A percentile compares a stretch with the other conserved stretches of the same genome.
Evolutionary conservation across 78 protist species (phyloP).

Genomic region (Guillardia theta): DNA sequence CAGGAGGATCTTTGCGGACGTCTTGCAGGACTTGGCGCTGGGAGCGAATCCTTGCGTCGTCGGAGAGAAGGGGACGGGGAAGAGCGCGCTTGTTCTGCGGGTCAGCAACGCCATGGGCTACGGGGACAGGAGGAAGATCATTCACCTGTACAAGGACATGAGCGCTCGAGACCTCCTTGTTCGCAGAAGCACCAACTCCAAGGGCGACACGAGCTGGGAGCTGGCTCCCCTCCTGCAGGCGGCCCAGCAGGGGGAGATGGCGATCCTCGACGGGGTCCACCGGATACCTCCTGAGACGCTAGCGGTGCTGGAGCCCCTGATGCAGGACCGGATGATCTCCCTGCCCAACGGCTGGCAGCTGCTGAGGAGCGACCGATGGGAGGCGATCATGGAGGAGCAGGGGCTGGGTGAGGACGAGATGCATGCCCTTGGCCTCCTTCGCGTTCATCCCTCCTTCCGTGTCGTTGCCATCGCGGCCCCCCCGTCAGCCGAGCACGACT

Average conservation of each 20-base stretch:
- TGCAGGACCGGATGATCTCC: slow-evolving; percentile 23
- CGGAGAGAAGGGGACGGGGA: slow-evolving; percentile 54
- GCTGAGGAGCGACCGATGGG: not conserved
- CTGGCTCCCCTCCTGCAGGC: slow-evolving; percentile 55
- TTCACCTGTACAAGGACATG: slow-evolving; percentile 66
- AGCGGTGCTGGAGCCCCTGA: not conserved
- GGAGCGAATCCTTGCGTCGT: slow-evolving; percentile 26
- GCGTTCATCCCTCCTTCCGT: slow-evolving; percentile 68
- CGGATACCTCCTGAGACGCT: slow-evolving; percentile 23
- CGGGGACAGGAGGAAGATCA: not conserved
- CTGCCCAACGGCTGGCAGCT: slow-evolving; percentile 67
- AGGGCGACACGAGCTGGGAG: slow-evolving; percentile 58
- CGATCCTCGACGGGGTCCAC: slow-evolving; percentile 66
- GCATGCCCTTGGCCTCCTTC: not conserved
- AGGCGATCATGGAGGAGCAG: not conserved
- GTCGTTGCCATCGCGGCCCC: slow-evolving; percentile 63
- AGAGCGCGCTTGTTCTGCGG: too few species aligned
- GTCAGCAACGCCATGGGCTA: too few species aligned
- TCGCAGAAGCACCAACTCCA: not conserved
- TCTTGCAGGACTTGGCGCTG: slow-evolving; percentile 16
- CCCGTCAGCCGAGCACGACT: not conserved
- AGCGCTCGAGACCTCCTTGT: not conserved
- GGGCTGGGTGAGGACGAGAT: not conserved
- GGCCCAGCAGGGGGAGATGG: slow-evolving; percentile 56
- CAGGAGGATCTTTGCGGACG: not conserved